A percentile compares a stretch with the other conserved stretches of the same genome.
These are phyloP conservation scores for Fraxinus sp. DNA, from an alignment of 305 asterid species.

Conservation along the genomic window DNA sequence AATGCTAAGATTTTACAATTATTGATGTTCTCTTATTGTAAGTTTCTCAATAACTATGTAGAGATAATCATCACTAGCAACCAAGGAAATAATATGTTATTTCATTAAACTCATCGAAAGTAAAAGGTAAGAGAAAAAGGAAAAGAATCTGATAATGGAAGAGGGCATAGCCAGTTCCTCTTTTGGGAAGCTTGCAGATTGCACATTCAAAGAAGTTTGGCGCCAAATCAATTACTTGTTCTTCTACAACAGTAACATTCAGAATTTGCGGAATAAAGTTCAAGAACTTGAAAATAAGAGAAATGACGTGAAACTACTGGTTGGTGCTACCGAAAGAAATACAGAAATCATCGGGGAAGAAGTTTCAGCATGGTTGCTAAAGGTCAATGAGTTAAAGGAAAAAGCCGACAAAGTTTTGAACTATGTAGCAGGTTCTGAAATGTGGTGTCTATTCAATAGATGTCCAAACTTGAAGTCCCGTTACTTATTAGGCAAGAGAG, in stretches of 20 bases:
- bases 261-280: constrained; percentile 6
- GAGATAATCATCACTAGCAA: too few relatives aligned
- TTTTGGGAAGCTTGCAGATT: too few relatives aligned
- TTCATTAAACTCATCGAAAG: too few relatives aligned
- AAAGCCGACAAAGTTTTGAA: neutral
- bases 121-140: too few relatives aligned
- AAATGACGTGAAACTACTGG: neutral
- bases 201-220: neutral
- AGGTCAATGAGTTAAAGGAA: neutral
- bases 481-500: constrained; percentile 21
- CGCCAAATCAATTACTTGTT: constrained; percentile 20
- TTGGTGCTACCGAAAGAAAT: neutral
- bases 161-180: too few relatives aligned
- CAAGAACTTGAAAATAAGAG: neutral
- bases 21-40: too few relatives aligned
- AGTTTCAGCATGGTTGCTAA: constrained; percentile 15
- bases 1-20: too few relatives aligned
- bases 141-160: too few relatives aligned
- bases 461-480: constrained; percentile 15
- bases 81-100: too few relatives aligned
- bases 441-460: neutral
- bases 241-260: constrained; percentile 13
- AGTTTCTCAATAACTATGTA: too few relatives aligned
- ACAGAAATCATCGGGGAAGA: neutral
- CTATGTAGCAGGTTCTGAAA: neutral